Evolutionary conservation across 2,329 filamentous ascomycete genomes (phyloP).

Genomic region (Beauveria pseudobassiana): DNA sequence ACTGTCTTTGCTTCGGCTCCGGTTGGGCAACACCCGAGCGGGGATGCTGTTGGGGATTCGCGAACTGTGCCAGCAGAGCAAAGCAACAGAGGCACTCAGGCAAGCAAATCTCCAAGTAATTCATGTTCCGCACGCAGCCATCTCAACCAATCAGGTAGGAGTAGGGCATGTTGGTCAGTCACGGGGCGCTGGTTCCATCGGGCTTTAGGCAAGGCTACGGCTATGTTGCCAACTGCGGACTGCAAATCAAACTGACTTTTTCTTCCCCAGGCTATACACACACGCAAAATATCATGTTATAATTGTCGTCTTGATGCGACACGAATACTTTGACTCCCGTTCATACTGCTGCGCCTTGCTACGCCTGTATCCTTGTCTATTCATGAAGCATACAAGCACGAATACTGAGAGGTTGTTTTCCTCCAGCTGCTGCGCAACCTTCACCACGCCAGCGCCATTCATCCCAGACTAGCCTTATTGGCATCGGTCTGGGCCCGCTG

Average conservation of each 20-base stretch:
- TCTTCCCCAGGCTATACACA: background rate
- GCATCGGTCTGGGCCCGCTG: background rate
- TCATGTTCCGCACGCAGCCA: background rate
- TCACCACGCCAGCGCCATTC: background rate
- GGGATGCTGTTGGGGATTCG: background rate
- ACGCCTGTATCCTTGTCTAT: background rate
- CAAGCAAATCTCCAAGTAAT: background rate
- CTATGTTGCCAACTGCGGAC: background rate
- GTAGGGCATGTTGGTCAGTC: background rate
- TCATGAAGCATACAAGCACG: background rate
- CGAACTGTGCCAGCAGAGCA: background rate
- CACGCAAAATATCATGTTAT: background rate
- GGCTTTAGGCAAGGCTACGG: conserved; percentile 4
- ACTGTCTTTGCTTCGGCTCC: background rate
- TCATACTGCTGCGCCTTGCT: too few relatives aligned
- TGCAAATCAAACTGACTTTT: background rate
- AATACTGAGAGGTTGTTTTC: background rate
- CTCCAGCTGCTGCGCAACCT: background rate
- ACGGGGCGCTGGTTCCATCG: background rate
- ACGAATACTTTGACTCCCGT: background rate
- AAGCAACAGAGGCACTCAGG: background rate
- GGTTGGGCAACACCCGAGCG: background rate
- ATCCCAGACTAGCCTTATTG: background rate
- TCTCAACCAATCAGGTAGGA: background rate
- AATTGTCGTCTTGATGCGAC: background rate